Base-by-base conservation (phyloP, 345 rosid genomes). In the Arabis hirsuta region DNA sequence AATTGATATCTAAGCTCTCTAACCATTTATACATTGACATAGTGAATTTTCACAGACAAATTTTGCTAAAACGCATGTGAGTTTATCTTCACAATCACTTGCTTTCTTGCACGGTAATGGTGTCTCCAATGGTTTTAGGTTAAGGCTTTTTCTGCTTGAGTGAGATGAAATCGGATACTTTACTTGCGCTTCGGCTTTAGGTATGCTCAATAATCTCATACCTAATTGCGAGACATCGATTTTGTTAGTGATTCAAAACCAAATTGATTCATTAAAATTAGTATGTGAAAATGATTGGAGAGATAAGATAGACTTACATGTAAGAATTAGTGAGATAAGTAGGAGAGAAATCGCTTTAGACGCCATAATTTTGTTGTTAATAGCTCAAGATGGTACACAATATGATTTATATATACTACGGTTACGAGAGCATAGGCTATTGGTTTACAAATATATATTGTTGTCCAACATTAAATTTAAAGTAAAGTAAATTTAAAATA, bases 51-150 rank as follows among this genome's bases (percentile, higher is more conserved):
- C 8, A 55, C 71, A 72, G 13, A 45, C 29, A 64, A 7, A 36
- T 36, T 73, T 73, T 45, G 51, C 76, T 8, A 34, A 26, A 12
- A 51, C 55, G 7, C 78, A 66, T 12, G 10, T 66, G 7, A 74
- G 55, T 9, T 65, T 73, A 50, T 74, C 54, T 9, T 73, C 62
- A 51, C 67, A 66, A 32, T 74, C 73, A 31, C 47, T 58, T 66
- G 41, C 29, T 51, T 46, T 74, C 55, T 58, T 66, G 47, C 62
- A 74, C 2, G 2, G 19, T 39, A 57, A 29, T 47, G 60, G 39
- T 7, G 29, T 48, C 60, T 73, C 78, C 0, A 3, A n/a, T 63
- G 65, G 64, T 64, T 65, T 41, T 6, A 59, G 8, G 57, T 65
- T 55, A 41, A 57, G 46, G 2, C 8, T 29, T 42, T 65, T 73